Base-by-base conservation (phyloP, 2,329 filamentous ascomycete genomes). In the Aspergillus persii region DNA sequence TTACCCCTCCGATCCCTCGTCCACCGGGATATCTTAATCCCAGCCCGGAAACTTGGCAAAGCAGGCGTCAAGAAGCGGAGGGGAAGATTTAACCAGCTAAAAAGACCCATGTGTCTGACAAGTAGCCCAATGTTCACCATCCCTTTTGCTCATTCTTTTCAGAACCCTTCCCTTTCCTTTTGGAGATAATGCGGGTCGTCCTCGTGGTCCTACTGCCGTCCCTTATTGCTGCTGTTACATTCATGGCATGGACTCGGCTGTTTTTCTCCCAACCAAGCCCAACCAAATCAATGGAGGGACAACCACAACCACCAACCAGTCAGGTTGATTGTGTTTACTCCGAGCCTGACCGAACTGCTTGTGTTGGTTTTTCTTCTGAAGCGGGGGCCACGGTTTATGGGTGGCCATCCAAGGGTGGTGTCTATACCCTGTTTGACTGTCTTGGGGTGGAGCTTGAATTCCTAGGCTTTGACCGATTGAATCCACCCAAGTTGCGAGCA, bases 371-470 rank as follows among this genome's bases (percentile, higher is more conserved):
- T 39, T 39, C 33, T 39, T 39, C 33, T 39, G 33, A 39, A 39
- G 33, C 33, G 33, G 61, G 61, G 2, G 41, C 41, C 3, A 15
- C 26, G 36, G 57, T 60, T 8, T 48, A 26, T 3, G 61, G 61
- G 2, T 60, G 30, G 8, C 61, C 61, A 3, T 62, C 60, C 8
- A 47, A 52, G 30, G 61, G 61, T 3, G 61, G 57, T 15, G 4
- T 56, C 41, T 63, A 63, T 52, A 4, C 18, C 5, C 51, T 62
- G 31, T 5, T 41, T 6, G 1, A 44, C n/a, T 56, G 54, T 39
- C 7, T 51, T n/a, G 46, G 56, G 4, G 57, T 63, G 18, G 61
- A 63, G 15, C 56, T 61, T 8, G 61, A 62, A 8, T 63, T 61
- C 30, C 59, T 63, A 11, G 53, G 51, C 18, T 46, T 56, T 4